Evolutionary conservation across 331 rosid species (phyloP).

Genomic region (Quercus tomentella): DNA sequence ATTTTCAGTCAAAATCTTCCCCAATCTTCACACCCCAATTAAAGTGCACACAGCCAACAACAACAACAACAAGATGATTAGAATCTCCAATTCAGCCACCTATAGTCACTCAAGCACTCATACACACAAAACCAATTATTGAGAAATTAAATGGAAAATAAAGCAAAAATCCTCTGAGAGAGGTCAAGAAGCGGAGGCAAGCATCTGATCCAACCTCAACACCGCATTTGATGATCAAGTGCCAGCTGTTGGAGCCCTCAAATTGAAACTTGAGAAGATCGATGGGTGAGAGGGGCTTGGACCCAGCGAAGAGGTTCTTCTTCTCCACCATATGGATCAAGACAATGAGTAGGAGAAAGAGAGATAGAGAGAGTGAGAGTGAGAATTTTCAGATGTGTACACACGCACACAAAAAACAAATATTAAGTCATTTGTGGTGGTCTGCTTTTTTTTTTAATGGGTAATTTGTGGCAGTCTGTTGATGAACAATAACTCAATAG

Average conservation of each 20-base stretch:
- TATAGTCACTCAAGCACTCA: too few species aligned
- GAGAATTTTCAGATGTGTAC: background rate
- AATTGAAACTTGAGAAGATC: constrained; percentile 66
- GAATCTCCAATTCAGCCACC: too few species aligned
- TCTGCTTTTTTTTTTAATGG: too few species aligned
- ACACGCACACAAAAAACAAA: too few species aligned
- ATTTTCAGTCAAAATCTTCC: too few species aligned
- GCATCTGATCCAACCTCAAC: constrained; percentile 39
- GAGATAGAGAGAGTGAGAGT: background rate
- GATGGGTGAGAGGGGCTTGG: constrained; percentile 37
- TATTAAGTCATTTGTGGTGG: too few species aligned
- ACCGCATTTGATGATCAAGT: constrained; percentile 55
- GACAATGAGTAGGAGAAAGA: constrained; percentile 6
- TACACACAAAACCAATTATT: background rate
- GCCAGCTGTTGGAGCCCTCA: constrained; percentile 55
- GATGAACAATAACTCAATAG: too few species aligned
- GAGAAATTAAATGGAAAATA: background rate
- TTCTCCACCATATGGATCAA: constrained; percentile 58
- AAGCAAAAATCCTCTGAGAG: constrained; percentile 33
- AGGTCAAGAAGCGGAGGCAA: constrained; percentile 65
- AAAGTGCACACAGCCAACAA: background rate
- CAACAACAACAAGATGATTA: background rate
- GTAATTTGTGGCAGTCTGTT: too few species aligned
- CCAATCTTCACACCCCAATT: too few species aligned
- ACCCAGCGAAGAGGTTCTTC: constrained; percentile 23